Conservation (phyloP, 2,329 filamentous ascomycete genomes). For the Microdochium bolleyi region DNA sequence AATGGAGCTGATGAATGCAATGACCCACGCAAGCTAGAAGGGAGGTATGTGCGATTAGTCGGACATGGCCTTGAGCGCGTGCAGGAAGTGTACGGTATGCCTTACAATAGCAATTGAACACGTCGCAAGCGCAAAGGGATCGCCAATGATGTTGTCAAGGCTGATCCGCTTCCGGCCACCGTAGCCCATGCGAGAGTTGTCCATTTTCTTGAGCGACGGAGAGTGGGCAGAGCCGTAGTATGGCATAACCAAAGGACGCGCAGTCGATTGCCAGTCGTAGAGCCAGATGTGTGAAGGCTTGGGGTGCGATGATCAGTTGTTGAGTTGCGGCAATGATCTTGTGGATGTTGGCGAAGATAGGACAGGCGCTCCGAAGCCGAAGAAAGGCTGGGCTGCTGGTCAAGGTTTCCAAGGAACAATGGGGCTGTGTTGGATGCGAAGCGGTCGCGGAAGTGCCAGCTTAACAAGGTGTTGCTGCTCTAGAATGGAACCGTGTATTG, state of each 20-base stretch:
- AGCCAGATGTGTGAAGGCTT: constrained; percentile 5
- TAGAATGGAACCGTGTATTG: background rate
- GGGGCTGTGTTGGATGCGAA: background rate
- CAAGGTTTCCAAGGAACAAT: background rate
- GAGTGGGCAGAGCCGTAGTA: constrained; percentile 65
- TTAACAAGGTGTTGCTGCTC: background rate
- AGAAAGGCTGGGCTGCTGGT: background rate
- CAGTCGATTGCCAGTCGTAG: constrained; percentile 6
- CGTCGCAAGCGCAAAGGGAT: constrained; percentile 92
- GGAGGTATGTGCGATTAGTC: constrained; percentile 12
- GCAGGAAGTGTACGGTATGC: constrained; percentile 13
- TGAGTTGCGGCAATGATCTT: too few relatives aligned
- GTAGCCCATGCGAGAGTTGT: constrained; percentile 53
- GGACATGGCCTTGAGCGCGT: background rate
- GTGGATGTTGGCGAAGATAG: too few relatives aligned
- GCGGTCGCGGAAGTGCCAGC: background rate
- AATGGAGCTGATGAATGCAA: constrained; percentile 81
- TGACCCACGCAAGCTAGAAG: constrained; percentile 85
- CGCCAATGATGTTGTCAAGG: constrained; percentile 84
- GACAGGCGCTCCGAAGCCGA: background rate
- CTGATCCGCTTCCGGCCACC: constrained; percentile 55
- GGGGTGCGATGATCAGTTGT: too few relatives aligned
- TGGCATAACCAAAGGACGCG: constrained; percentile 53
- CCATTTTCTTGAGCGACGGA: constrained; percentile 75
- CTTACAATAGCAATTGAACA: constrained; percentile 85